These are phyloP conservation scores for Medakamo hakoo DNA, from an alignment of 139 green algal species.

Conservation along the genomic window DNA sequence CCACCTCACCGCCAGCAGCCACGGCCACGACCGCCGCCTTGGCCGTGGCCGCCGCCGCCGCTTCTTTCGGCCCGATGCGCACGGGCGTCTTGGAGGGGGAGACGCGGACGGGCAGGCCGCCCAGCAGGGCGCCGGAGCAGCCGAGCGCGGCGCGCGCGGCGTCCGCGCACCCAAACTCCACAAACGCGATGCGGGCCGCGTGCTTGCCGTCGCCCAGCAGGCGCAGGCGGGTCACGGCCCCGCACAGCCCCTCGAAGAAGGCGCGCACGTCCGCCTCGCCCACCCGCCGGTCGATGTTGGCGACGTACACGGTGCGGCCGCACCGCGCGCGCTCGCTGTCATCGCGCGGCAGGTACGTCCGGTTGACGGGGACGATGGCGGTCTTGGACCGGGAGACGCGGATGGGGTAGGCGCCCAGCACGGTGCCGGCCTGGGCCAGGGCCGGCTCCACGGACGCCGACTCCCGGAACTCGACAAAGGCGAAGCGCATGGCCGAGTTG, in stretches of 20 bases:
- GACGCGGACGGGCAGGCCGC: constrained; percentile 57
- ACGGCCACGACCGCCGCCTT: not conserved
- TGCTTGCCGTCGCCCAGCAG: constrained; percentile 71
- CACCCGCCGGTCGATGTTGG: constrained; percentile 84
- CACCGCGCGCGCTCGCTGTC: constrained; percentile 44
- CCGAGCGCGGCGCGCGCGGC: constrained; percentile 69
- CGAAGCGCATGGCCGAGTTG: constrained; percentile 81
- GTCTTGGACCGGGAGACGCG: constrained; percentile 82
- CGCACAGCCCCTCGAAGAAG: constrained; percentile 86
- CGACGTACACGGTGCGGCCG: constrained; percentile 78
- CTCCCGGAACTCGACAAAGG: constrained; percentile 85
- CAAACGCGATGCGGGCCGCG: constrained; percentile 83
- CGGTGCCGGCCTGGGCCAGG: constrained; percentile 33
- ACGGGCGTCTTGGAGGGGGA: constrained; percentile 79
- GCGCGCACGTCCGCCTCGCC: constrained; percentile 41
- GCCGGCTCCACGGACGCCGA: constrained; percentile 25
- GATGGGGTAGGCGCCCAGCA: constrained; percentile 53
- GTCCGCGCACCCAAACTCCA: constrained; percentile 77
- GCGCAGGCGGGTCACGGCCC: constrained; percentile 57
- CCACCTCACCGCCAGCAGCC: not conserved
- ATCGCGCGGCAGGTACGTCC: constrained; percentile 41
- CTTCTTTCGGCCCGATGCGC: constrained; percentile 6
- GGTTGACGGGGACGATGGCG: constrained; percentile 88
- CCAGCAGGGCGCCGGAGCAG: constrained; percentile 78
- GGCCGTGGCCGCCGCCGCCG: too few species aligned